Evolutionary conservation across 2,329 filamentous ascomycete genomes (phyloP).

Genomic region (Colletotrichum aenigma): DNA sequence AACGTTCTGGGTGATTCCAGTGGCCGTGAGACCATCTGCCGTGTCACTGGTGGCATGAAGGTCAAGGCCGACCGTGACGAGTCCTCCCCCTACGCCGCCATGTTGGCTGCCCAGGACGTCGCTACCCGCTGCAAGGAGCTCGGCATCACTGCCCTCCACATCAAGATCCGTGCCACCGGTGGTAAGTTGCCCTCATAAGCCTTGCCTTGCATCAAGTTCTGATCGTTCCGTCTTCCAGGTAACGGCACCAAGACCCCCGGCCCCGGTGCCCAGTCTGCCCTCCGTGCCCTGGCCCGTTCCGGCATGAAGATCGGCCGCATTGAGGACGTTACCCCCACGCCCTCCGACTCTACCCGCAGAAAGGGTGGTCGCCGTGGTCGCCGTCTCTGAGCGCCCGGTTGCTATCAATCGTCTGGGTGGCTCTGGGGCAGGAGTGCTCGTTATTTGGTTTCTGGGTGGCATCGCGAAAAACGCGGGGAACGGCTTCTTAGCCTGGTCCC

Average conservation of each 20-base stretch:
- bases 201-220: neutral
- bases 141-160: slow-evolving; percentile 90
- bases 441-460: slow-evolving; percentile 62
- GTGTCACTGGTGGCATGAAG: slow-evolving; percentile 99
- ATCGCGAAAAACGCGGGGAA: slow-evolving; percentile 77
- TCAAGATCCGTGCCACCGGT: slow-evolving; percentile 99
- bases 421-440: slow-evolving; percentile 38
- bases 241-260: slow-evolving; percentile 99
- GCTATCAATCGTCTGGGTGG: slow-evolving; percentile 21
- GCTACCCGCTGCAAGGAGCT: slow-evolving; percentile 81
- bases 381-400: slow-evolving; percentile 80
- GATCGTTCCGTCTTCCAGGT: slow-evolving; percentile 50
- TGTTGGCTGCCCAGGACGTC: slow-evolving; percentile 99
- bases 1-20: slow-evolving; percentile 75
- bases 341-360: slow-evolving; percentile 98
- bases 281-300: slow-evolving; percentile 97
- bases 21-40: slow-evolving; percentile 99
- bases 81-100: slow-evolving; percentile 99
- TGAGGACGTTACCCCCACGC: slow-evolving; percentile 98
- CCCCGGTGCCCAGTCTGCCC: slow-evolving; percentile 97
- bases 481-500: slow-evolving; percentile 69
- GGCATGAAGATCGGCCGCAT: slow-evolving; percentile 99
- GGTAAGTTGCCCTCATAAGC: slow-evolving; percentile 58
- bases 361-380: slow-evolving; percentile 99
- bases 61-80: slow-evolving; percentile 99